phyloP scores from a whole-genome alignment of 179 eudicot genomes.

The Beta macrorhiza region DNA sequence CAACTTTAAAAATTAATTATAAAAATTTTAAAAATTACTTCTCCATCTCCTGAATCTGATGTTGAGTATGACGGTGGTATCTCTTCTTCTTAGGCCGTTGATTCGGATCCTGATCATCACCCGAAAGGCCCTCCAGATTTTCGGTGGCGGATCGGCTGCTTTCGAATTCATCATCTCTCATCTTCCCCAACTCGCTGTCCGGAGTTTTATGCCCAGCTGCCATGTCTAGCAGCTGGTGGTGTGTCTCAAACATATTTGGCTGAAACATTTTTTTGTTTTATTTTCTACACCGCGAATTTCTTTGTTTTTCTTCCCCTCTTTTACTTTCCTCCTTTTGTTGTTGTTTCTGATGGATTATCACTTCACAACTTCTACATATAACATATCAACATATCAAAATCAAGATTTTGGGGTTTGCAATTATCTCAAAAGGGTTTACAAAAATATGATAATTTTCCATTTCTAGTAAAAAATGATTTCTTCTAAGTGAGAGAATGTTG shows the following conservation, averaged over 20 bases:
- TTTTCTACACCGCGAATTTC: background rate
- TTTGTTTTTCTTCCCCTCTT: background rate
- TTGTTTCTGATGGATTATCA: background rate
- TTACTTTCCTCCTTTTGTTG: background rate
- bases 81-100: conserved; percentile 77
- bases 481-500: conserved; percentile 23
- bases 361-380: conserved; percentile 5
- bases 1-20: background rate
- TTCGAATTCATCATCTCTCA: conserved; percentile 64
- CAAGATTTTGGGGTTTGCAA: conserved; percentile 19
- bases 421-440: conserved; percentile 20
- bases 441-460: conserved; percentile 24
- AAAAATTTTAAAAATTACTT: conserved; percentile 27
- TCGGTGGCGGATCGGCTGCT: conserved; percentile 66
- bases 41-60: conserved; percentile 64
- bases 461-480: conserved; percentile 32
- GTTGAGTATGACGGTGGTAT: conserved; percentile 68
- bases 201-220: conserved; percentile 34
- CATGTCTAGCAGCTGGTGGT: conserved; percentile 35
- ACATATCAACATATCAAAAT: background rate
- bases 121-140: conserved; percentile 60
- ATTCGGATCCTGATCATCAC: conserved; percentile 74
- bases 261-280: conserved; percentile 38
- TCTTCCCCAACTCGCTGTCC: conserved; percentile 49
- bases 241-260: conserved; percentile 44